These are phyloP conservation scores for Rhizodiscina lignyota DNA, from an alignment of 495 filamentous ascomycete genomes.

Conservation along the genomic window DNA sequence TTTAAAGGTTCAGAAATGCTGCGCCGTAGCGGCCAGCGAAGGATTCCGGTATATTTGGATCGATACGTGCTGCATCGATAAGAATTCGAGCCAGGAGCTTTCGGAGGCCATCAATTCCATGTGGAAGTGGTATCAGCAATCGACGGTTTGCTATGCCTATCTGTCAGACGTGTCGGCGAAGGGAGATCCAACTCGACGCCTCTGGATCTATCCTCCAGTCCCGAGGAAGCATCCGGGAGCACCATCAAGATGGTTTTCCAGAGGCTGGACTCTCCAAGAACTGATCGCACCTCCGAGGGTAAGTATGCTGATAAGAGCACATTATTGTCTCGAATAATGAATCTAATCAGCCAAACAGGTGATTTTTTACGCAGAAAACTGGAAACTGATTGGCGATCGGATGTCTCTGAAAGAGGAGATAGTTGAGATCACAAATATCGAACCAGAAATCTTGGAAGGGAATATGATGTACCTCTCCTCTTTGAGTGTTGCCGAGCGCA, in stretches of 20 bases:
- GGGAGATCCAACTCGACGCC: no score
- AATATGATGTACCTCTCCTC: background rate
- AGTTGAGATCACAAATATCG: background rate
- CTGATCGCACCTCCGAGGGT: background rate
- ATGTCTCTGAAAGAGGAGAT: background rate
- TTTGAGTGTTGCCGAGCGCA: slow-evolving; percentile 18
- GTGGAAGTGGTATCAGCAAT: slow-evolving; percentile 5
- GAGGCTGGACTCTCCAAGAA: slow-evolving; percentile 5
- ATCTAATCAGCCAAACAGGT: no score
- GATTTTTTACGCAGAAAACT: background rate
- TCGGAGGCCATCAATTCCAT: slow-evolving; percentile 9
- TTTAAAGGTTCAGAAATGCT: background rate
- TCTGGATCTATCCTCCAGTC: background rate
- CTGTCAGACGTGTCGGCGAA: slow-evolving; percentile 5
- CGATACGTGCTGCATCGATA: slow-evolving; percentile 11
- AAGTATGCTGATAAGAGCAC: no score
- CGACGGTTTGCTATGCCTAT: slow-evolving; percentile 6
- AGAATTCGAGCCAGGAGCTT: slow-evolving; percentile 5
- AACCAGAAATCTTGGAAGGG: background rate
- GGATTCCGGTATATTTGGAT: slow-evolving; percentile 6
- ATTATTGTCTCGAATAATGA: no score
- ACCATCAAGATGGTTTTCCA: background rate
- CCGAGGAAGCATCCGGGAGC: background rate
- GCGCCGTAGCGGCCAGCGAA: background rate
- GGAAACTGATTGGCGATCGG: background rate